Percentiles rank a stretch among this genome's conserved stretches.
Conservation (phyloP, 148 eudicot species). For the Persicaria tinctoria region DNA sequence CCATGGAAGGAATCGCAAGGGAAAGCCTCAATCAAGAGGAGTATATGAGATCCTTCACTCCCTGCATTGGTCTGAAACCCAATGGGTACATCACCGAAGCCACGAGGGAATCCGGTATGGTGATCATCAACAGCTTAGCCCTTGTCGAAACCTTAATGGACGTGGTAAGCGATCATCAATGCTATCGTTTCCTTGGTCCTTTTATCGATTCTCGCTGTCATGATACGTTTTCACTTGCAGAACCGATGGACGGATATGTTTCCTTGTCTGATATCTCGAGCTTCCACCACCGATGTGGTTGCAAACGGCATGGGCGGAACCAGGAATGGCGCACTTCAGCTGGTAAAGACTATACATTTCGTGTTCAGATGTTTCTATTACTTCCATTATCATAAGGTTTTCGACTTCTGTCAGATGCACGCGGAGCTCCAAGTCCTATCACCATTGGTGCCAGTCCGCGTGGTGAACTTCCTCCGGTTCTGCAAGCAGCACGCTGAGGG, state of each 20-base stretch:
- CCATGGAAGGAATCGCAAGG: constrained; percentile 35
- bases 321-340: constrained; percentile 53
- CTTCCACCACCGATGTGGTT: constrained; percentile 40
- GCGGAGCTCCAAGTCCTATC: constrained; percentile 45
- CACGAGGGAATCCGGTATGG: constrained; percentile 48
- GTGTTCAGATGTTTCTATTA: neutral
- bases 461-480: constrained; percentile 55
- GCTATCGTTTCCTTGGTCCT: neutral
- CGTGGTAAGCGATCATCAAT: constrained; percentile 34
- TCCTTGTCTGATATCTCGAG: constrained; percentile 48
- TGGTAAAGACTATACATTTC: constrained; percentile 33
- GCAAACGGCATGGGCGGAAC: constrained; percentile 43
- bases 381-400: neutral
- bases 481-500: constrained; percentile 63
- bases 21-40: constrained; percentile 55
- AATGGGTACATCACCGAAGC: constrained; percentile 50
- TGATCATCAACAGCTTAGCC: constrained; percentile 36
- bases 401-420: constrained; percentile 20
- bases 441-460: constrained; percentile 59
- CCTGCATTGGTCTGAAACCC: constrained; percentile 36
- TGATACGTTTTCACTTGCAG: constrained; percentile 24
- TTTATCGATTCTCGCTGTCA: too few relatives aligned
- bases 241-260: constrained; percentile 61
- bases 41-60: constrained; percentile 40
- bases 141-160: constrained; percentile 58